Base-by-base conservation (phyloP, 202 grass and related monocot genomes). In the Bolboschoenoplectus hybrid region DNA sequence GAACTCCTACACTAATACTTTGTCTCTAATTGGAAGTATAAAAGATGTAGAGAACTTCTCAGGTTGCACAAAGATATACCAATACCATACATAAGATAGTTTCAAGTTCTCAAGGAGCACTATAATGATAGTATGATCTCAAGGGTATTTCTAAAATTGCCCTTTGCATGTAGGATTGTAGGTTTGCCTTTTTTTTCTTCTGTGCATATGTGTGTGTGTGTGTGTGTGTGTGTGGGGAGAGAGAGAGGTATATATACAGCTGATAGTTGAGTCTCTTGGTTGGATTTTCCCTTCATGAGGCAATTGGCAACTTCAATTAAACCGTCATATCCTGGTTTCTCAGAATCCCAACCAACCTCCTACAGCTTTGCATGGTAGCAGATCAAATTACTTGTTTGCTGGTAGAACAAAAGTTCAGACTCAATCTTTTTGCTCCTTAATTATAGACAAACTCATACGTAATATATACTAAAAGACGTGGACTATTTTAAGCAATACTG, bases 281-380 rank as follows among this genome's bases (percentile, higher is more conserved):
- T 89, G 77, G 85, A 91, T 88, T 93, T 97, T 45, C 89, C 92
- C 88, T 93, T 97, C 85, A 95, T 89, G 67, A 97, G 91, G 9
- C 56, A 87, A 77, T 97, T 92, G 26, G 74, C 95, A 82, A 97
- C 91, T 74, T 95, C 93, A 45, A 97, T 95, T 26, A 97, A 70
- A n/a, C 93, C 95, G 65, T 7, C 86, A 40, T 95, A 97, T 32
- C 95, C 89, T 78, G 85, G 81, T 41, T 91, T 97, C 67, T 91
- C 84, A 44, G 95, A 97, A 89, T 97, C 93, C 93, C 92, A 93
- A 84, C 89, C 91, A 87, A 93, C 87, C 88, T 92, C 95, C 95
- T 95, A 97, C 90, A 97, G 84, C 93, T 91, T 92, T 86, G 76
- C 50, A 78, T 84, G 81, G 84, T 34, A n/a, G 16, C 26, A 78